phyloP scores from a whole-genome alignment of 139 green algal genomes.

The Chlamydomonas asymmetrica region DNA sequence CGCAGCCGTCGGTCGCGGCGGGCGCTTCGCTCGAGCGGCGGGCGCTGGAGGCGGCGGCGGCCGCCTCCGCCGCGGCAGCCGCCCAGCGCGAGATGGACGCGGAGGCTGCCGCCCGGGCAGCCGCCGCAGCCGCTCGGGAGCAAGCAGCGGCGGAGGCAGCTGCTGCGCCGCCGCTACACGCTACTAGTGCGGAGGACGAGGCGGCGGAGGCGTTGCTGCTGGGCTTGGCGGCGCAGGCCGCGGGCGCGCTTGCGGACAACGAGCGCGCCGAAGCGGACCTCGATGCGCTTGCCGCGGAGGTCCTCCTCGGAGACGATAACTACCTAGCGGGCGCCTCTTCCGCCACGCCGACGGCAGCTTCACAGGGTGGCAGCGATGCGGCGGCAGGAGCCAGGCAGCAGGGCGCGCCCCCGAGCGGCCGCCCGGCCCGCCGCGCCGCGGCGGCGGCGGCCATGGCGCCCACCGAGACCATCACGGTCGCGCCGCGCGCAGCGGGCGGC shows the following conservation, averaged over 20 bases:
- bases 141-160: constrained; percentile 8
- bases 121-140: not conserved
- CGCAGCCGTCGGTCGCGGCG: no score
- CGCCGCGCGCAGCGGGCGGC: not conserved
- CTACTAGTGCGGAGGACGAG: no score
- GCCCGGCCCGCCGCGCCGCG: not conserved
- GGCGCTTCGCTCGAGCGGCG: not conserved
- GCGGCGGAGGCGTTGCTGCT: no score
- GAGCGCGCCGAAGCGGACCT: constrained; percentile 2
- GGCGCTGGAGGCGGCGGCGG: not conserved
- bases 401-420: not conserved
- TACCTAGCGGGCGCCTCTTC: not conserved
- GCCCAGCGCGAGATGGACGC: not conserved
- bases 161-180: not conserved
- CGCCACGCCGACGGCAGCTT: no score
- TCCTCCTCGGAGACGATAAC: not conserved
- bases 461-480: not conserved
- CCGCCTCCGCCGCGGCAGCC: not conserved
- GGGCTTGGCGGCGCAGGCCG: not conserved
- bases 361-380: not conserved
- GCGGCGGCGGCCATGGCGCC: not conserved
- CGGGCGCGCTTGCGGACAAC: constrained; percentile 11
- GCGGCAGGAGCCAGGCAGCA: not conserved
- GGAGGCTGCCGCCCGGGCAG: no score
- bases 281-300: constrained; percentile 18